Conservation (phyloP, 1,284 basidiomycete species). For the Melampsora americana region DNA sequence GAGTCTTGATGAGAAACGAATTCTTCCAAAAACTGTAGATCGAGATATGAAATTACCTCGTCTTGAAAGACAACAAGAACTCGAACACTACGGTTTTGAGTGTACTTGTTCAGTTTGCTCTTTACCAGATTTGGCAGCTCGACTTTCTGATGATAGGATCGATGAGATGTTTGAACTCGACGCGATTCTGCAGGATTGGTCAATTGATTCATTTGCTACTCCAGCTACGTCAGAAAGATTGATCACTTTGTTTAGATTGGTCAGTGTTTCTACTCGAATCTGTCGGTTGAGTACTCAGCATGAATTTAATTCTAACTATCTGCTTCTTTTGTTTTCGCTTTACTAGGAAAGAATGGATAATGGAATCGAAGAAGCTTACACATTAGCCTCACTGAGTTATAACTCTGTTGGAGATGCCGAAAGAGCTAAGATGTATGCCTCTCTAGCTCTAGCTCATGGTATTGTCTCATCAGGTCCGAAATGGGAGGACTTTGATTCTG, state of each 20-base stretch:
- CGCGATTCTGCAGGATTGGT: not conserved
- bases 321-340: not conserved
- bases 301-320: no score
- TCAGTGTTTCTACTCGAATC: not conserved
- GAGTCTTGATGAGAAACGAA: not conserved
- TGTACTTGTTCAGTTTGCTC: not conserved
- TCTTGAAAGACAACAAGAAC: not conserved
- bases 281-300: no score
- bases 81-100: not conserved
- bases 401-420: not conserved
- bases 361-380: not conserved
- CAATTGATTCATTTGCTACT: not conserved
- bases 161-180: not conserved
- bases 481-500: not conserved
- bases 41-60: not conserved
- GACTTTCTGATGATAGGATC: not conserved
- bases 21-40: not conserved
- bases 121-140: not conserved
- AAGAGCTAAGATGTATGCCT: not conserved
- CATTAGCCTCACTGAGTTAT: not conserved
- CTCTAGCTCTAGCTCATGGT: not conserved
- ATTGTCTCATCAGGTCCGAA: not conserved
- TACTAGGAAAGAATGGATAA: not conserved
- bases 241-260: not conserved
- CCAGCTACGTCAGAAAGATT: not conserved